phyloP scores from a whole-genome alignment of 768 basidiomycete genomes.

The Ramaria rubella region DNA sequence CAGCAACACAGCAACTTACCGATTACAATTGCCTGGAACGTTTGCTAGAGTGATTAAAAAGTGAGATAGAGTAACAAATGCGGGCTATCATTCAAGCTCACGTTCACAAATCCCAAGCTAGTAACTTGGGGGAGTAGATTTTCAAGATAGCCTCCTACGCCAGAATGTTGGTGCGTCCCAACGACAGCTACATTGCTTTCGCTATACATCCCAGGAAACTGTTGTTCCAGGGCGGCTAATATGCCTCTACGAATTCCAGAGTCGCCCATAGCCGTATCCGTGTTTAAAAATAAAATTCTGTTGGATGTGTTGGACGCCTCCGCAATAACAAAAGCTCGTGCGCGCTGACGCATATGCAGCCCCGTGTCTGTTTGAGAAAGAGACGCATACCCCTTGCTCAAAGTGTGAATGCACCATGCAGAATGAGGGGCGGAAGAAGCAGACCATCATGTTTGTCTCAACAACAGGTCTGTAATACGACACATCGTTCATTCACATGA shows the following conservation, averaged over 20 bases:
- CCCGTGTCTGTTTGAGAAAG: constrained; percentile 63
- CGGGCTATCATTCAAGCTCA: background rate
- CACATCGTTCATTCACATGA: constrained; percentile 10
- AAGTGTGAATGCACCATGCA: background rate
- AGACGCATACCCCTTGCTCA: constrained; percentile 56
- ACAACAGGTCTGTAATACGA: constrained; percentile 51
- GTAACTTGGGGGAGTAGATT: constrained; percentile 73
- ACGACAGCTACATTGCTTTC: constrained; percentile 69
- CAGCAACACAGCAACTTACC: constrained; percentile 30
- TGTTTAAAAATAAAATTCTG: constrained; percentile 68
- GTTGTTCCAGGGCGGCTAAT: constrained; percentile 45
- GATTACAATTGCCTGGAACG: constrained; percentile 63
- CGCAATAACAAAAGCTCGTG: constrained; percentile 70
- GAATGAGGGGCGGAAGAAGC: constrained; percentile 2
- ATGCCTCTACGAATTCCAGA: constrained; percentile 67
- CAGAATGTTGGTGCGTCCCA: constrained; percentile 66
- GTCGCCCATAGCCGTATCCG: constrained; percentile 83
- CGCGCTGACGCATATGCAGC: constrained; percentile 72
- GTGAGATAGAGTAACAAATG: background rate
- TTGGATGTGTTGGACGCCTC: constrained; percentile 49
- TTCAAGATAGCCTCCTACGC: constrained; percentile 75
- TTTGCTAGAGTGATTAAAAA: constrained; percentile 27
- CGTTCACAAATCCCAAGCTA: constrained; percentile 61
- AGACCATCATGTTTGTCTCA: constrained; percentile 79
- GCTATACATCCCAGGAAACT: constrained; percentile 59